These are phyloP conservation scores for Botrytis deweyae DNA, from an alignment of 2,329 filamentous ascomycete genomes.

Conservation along the genomic window DNA sequence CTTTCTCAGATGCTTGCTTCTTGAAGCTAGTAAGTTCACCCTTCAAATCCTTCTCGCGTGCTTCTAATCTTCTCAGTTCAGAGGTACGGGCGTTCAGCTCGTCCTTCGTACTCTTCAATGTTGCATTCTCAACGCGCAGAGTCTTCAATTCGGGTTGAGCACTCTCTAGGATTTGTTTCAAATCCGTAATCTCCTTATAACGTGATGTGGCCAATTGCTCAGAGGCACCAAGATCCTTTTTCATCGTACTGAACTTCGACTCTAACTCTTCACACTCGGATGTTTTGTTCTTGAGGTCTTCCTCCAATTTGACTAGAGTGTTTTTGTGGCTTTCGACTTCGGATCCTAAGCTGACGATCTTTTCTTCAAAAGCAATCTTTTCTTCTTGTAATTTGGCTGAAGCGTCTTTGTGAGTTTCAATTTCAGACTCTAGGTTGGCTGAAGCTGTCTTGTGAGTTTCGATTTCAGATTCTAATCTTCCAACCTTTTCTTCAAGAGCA, in stretches of 20 bases:
- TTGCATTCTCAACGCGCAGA: slow-evolving; percentile 72
- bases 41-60: slow-evolving; percentile 77
- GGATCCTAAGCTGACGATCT: slow-evolving; percentile 66
- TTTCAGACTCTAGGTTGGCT: slow-evolving; percentile 67
- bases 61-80: slow-evolving; percentile 75
- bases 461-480: slow-evolving; percentile 70
- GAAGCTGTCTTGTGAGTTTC: slow-evolving; percentile 37
- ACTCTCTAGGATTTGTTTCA: slow-evolving; percentile 78
- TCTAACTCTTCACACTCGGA: slow-evolving; percentile 67
- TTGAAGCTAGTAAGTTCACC: slow-evolving; percentile 70
- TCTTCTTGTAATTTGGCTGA: slow-evolving; percentile 58
- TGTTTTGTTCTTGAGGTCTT: slow-evolving; percentile 43
- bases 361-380: slow-evolving; percentile 63
- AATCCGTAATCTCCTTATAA: slow-evolving; percentile 82
- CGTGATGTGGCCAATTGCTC: slow-evolving; percentile 82
- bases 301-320: slow-evolving; percentile 34
- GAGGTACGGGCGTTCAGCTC: slow-evolving; percentile 62
- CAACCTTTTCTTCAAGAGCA: slow-evolving; percentile 62
- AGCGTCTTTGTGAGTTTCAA: slow-evolving; percentile 45
- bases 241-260: slow-evolving; percentile 64
- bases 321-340: slow-evolving; percentile 54
- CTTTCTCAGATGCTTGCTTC: slow-evolving; percentile 69
- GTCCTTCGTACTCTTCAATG: slow-evolving; percentile 72
- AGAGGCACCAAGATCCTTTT: slow-evolving; percentile 81
- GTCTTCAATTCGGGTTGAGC: slow-evolving; percentile 81